Evolutionary conservation across 306 rosid species (phyloP), one percentile per base, ranked within the genome.

Genomic region (Glycine tomentella): DNA sequence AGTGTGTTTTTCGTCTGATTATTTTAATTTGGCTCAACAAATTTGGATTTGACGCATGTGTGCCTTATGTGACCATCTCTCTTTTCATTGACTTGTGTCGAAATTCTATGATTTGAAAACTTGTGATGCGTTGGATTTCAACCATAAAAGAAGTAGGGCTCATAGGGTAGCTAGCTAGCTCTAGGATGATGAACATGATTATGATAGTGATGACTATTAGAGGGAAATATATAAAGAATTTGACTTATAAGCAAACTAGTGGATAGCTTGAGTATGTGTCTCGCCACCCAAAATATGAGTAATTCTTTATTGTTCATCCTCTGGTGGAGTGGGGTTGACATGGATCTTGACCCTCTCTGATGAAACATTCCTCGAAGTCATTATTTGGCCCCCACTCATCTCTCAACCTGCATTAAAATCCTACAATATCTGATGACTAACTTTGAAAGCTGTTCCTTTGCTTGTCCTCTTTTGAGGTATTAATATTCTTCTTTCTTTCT

Each of bases 321-420:
- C 11, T 80, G 88, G 93, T 89, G 92, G 87, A 87, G 58, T 88
- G 92, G 91, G 90, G 87, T 93, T 95, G 95, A 95, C 99, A 91
- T 89, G 90, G 92, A 85, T 90, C 85, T 91, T 92, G 97, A 92
- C 95, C 84, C 93, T 92, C 91, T 87, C 85, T 76, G 52, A 89
- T 89, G 91, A 91, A 93, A 92, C 97, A 92, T 92, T 92, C 95
- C 82, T 83, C 45, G 3, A 55, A 72, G 71, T 82, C 89, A 81
- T 88, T 56, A 70, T 88, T 25, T 84, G 87, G 85, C 68, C 86
- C 85, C 89, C 89, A 67, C 90, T 82, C 31, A 25, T 62, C 20
- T 75, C 86, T 42, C 70, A 59, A 76, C 85, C 70, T 84, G 79
- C 56, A 84, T 83, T 83, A 83, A 82, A 84, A 82, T 90, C 90